Evolutionary conservation across 257 asterid genomes (phyloP).

Genomic region (Penstemon barbatus): DNA sequence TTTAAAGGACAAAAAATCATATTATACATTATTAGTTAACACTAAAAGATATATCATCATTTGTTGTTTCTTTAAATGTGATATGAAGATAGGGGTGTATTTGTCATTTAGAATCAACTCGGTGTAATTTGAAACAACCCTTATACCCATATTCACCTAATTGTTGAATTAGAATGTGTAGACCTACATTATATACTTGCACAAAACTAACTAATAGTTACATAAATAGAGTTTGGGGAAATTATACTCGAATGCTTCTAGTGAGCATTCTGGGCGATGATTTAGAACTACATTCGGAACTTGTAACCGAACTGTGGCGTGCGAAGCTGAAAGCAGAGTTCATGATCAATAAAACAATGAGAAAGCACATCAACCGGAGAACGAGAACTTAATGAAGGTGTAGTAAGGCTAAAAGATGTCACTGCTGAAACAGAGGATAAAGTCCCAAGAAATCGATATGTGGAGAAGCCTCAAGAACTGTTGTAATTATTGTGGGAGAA

Average conservation of each 20-base stretch:
- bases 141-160: not conserved
- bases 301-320: conserved; percentile 72
- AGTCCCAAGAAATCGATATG: conserved; percentile 52
- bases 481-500: not conserved
- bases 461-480: conserved; percentile 52
- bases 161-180: not conserved
- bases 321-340: conserved; percentile 75
- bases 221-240: not conserved
- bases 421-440: conserved; percentile 41
- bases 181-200: not conserved
- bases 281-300: conserved; percentile 58
- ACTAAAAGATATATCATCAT: too few relatives aligned
- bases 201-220: not conserved
- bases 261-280: conserved; percentile 83
- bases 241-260: conserved; percentile 25
- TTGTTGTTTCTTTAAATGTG: too few relatives aligned
- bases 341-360: conserved; percentile 54
- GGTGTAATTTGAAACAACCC: too few relatives aligned
- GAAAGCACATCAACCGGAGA: conserved; percentile 75
- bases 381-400: conserved; percentile 56
- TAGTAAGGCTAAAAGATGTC: conserved; percentile 60
- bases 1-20: too few relatives aligned
- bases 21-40: too few relatives aligned
- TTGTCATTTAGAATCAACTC: too few relatives aligned
- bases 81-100: too few relatives aligned